phyloP scores from a whole-genome alignment of 352 stramenopile species.

The Blastocystis sp. region DNA sequence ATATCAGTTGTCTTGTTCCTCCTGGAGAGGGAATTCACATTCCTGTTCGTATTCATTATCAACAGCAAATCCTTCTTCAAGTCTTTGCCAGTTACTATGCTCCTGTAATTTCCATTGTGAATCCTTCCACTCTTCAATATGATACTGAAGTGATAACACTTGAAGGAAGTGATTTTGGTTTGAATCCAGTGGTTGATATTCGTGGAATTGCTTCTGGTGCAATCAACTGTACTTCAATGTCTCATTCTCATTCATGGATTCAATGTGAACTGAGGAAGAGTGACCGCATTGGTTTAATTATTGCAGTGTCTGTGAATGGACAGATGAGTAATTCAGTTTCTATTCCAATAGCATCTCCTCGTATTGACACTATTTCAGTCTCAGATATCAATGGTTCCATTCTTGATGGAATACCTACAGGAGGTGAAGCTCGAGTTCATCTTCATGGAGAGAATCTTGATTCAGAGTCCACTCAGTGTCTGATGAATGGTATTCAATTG shows the following conservation, averaged over 20 bases:
- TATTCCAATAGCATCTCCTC: background rate
- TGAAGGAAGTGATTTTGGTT: background rate
- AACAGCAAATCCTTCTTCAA: slow-evolving; percentile 17
- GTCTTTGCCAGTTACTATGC: background rate
- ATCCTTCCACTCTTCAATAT: background rate
- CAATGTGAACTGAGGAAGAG: background rate
- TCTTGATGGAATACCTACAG: background rate
- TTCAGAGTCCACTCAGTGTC: background rate
- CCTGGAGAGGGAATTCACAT: background rate
- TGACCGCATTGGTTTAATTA: background rate
- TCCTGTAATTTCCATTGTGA: background rate
- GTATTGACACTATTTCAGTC: background rate
- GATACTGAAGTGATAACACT: background rate
- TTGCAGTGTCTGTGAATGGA: background rate
- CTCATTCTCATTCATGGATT: background rate
- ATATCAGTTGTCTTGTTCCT: slow-evolving; percentile 5
- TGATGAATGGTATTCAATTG: background rate
- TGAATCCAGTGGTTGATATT: background rate
- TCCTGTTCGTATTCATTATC: background rate
- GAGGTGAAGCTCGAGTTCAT: background rate
- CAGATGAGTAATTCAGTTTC: background rate
- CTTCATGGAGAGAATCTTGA: background rate
- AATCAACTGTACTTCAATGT: background rate
- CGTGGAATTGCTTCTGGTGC: background rate
- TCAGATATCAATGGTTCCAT: background rate